Evolutionary conservation across 148 eudicot genomes (phyloP).

Genomic region (Camellia granthamiana): DNA sequence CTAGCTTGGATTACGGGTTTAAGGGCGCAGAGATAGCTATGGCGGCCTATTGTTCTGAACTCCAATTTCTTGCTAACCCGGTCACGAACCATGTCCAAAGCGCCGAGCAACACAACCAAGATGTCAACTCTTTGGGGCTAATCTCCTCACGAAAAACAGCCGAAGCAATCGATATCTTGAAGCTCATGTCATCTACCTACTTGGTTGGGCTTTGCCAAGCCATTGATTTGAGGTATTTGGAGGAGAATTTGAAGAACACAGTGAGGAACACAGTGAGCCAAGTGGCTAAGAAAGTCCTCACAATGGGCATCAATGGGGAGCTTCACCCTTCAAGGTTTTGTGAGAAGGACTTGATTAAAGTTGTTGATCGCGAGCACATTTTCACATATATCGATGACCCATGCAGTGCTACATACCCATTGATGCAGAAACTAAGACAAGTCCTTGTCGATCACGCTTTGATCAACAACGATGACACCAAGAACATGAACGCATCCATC

Average conservation of each 20-base stretch:
- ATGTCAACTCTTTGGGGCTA: constrained; percentile 24
- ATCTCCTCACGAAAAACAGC: constrained; percentile 24
- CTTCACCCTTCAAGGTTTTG: constrained; percentile 27
- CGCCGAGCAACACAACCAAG: constrained; percentile 29
- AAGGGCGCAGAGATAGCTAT: constrained; percentile 29
- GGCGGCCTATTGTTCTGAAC: constrained; percentile 26
- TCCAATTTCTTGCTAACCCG: constrained; percentile 26
- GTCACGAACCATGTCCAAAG: constrained; percentile 29
- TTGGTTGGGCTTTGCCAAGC: constrained; percentile 25
- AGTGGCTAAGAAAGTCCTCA: constrained; percentile 22
- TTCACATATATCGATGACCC: constrained; percentile 23
- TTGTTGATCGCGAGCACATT: constrained; percentile 21
- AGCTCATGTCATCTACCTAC: constrained; percentile 25
- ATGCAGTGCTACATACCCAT: constrained; percentile 21
- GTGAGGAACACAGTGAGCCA: constrained; percentile 24
- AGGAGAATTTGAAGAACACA: constrained; percentile 21
- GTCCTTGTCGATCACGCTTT: constrained; percentile 28
- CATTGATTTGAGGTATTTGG: constrained; percentile 23
- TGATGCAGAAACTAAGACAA: constrained; percentile 27
- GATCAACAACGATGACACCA: constrained; percentile 3
- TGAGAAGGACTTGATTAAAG: constrained; percentile 22
- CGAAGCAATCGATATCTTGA: constrained; percentile 24
- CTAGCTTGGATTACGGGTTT: constrained; percentile 28
- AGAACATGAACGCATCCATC: constrained; percentile 7
- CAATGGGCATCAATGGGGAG: constrained; percentile 15